These are phyloP conservation scores for Leccinum angustisporum DNA, from an alignment of 1,284 basidiomycete genomes.

Conservation along the genomic window DNA sequence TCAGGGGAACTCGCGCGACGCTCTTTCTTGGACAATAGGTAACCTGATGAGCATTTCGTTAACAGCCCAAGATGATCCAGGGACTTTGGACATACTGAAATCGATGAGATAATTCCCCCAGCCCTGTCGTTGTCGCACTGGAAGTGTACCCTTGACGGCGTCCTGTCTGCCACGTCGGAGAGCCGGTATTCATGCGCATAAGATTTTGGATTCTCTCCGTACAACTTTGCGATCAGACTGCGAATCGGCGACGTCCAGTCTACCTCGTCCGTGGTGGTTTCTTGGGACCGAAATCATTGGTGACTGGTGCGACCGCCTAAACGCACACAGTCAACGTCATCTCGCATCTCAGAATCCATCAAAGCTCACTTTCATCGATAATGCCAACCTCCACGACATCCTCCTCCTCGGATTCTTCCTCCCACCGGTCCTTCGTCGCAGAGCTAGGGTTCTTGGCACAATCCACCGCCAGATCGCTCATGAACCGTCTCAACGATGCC, in stretches of 20 bases:
- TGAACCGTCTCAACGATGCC: slow-evolving; percentile 78
- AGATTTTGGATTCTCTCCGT: slow-evolving; percentile 54
- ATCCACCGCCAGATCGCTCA: slow-evolving; percentile 84
- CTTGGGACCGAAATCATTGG: slow-evolving; percentile 80
- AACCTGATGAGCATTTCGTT: slow-evolving; percentile 57
- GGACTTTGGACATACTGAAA: slow-evolving; percentile 71
- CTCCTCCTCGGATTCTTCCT: slow-evolving; percentile 61
- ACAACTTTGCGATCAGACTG: slow-evolving; percentile 80
- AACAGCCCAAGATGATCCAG: slow-evolving; percentile 20
- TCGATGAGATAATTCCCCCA: slow-evolving; percentile 96
- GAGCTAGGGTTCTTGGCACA: slow-evolving; percentile 54
- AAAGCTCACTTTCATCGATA: slow-evolving; percentile 63
- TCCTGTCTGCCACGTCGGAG: background rate
- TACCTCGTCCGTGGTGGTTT: slow-evolving; percentile 77
- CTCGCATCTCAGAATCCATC: slow-evolving; percentile 3
- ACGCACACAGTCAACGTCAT: slow-evolving; percentile 7
- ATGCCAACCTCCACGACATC: slow-evolving; percentile 57
- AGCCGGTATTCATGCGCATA: background rate
- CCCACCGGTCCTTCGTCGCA: slow-evolving; percentile 55
- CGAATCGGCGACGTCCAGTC: slow-evolving; percentile 92
- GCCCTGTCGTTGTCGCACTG: slow-evolving; percentile 90
- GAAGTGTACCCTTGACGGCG: slow-evolving; percentile 58
- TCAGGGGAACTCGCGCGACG: slow-evolving; percentile 86
- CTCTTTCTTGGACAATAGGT: slow-evolving; percentile 95
- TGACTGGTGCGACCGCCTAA: slow-evolving; percentile 66